These are phyloP conservation scores for Alliaria petiolata DNA, from an alignment of 345 rosid genomes.

Conservation along the genomic window DNA sequence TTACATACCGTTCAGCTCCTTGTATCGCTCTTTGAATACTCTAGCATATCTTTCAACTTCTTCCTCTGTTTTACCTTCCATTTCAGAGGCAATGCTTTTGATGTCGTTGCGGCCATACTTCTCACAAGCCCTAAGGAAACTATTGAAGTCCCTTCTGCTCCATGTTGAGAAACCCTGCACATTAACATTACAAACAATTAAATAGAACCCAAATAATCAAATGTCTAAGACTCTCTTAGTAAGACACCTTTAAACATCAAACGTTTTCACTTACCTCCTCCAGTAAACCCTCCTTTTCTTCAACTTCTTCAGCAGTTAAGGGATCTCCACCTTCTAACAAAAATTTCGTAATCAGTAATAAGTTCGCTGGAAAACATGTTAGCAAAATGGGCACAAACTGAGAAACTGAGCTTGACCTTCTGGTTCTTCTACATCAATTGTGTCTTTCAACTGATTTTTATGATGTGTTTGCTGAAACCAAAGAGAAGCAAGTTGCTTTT, in stretches of 20 bases:
- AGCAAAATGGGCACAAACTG: neutral
- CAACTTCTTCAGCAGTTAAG: slow-evolving; percentile 92
- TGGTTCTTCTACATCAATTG: slow-evolving; percentile 95
- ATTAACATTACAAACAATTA: slow-evolving; percentile 7
- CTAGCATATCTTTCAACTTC: slow-evolving; percentile 95
- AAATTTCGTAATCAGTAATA: slow-evolving; percentile 24
- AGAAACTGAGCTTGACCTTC: slow-evolving; percentile 60
- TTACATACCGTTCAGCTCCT: slow-evolving; percentile 72
- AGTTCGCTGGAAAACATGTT: neutral
- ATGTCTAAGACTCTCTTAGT: no score
- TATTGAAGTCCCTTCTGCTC: slow-evolving; percentile 96
- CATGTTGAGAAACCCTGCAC: slow-evolving; percentile 95
- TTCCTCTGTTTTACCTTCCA: slow-evolving; percentile 94
- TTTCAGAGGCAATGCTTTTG: slow-evolving; percentile 79
- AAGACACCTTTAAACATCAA: neutral
- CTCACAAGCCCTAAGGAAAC: slow-evolving; percentile 94
- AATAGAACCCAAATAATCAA: neutral
- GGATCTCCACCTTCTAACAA: slow-evolving; percentile 78
- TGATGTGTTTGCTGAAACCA: slow-evolving; percentile 88
- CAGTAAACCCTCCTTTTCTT: slow-evolving; percentile 82
- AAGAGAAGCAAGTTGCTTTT: neutral
- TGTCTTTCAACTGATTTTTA: slow-evolving; percentile 90
- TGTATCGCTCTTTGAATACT: slow-evolving; percentile 86
- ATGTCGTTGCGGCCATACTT: slow-evolving; percentile 97
- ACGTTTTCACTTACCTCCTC: slow-evolving; percentile 63